These are phyloP conservation scores for Lodderomyces theae DNA, from an alignment of 1,139 yeast genomes.

Conservation along the genomic window DNA sequence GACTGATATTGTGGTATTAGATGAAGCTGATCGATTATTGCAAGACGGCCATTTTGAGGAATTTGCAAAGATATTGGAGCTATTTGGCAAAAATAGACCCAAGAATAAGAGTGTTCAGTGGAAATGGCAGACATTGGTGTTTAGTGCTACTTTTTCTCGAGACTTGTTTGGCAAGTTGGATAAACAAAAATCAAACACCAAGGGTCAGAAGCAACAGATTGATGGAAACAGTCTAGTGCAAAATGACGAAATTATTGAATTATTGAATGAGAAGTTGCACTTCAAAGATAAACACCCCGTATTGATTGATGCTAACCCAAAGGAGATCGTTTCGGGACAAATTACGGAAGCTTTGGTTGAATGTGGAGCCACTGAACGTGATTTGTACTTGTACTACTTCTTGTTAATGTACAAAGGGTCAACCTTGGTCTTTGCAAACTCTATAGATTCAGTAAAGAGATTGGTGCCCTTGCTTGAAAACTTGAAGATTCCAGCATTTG, in stretches of 20 bases:
- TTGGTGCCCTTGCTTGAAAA: conserved; percentile 71
- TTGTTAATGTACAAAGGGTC: conserved; percentile 83
- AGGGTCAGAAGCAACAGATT: conserved; percentile 14
- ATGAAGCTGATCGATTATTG: conserved; percentile 95
- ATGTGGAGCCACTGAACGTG: conserved; percentile 89
- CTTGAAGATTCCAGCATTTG: conserved; percentile 69
- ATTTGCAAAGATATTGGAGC: conserved; percentile 73
- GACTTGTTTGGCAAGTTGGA: conserved; percentile 75
- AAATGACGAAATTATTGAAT: conserved; percentile 52
- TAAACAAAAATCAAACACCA: conserved; percentile 21
- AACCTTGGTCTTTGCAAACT: conserved; percentile 87
- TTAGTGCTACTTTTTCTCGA: conserved; percentile 89
- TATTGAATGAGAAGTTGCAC: conserved; percentile 56
- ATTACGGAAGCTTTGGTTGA: conserved; percentile 87
- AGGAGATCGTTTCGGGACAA: conserved; percentile 70
- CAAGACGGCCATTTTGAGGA: conserved; percentile 98
- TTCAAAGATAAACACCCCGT: conserved; percentile 59
- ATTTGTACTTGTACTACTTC: conserved; percentile 85
- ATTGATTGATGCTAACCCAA: conserved; percentile 84
- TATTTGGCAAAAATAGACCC: conserved; percentile 43
- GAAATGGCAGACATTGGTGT: conserved; percentile 88
- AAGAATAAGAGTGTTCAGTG: conserved; percentile 25
- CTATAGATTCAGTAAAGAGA: conserved; percentile 90
- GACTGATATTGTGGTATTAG: conserved; percentile 74
- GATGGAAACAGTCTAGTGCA: conserved; percentile 39